Conservation (phyloP, 257 asterid species). For the Solanum ossicruentum region DNA sequence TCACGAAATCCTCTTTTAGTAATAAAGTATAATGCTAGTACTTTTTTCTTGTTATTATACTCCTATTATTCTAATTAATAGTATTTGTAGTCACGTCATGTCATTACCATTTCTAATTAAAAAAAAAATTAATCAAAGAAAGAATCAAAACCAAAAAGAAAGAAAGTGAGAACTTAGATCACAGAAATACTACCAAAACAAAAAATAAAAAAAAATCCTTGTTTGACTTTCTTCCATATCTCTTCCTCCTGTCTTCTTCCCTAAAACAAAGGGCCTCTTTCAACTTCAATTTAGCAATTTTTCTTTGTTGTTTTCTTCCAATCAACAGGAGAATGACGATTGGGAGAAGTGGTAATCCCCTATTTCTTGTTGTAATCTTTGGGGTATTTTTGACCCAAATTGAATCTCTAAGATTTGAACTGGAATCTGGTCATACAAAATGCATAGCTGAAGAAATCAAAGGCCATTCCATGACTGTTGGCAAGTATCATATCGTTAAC, state of each 20-base stretch:
- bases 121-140: not conserved
- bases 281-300: not conserved
- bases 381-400: constrained; percentile 29
- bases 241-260: not conserved
- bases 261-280: not conserved
- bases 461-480: constrained; percentile 82
- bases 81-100: not conserved
- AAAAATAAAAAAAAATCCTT: not conserved
- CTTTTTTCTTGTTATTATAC: too few relatives aligned
- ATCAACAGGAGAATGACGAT: not conserved
- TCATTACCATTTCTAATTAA: not conserved
- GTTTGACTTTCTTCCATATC: not conserved
- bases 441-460: constrained; percentile 92
- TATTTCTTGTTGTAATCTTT: constrained; percentile 17
- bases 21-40: too few relatives aligned
- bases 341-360: not conserved
- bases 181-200: not conserved
- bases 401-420: constrained; percentile 74
- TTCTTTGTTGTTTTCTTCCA: not conserved
- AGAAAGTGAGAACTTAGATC: not conserved
- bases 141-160: not conserved
- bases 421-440: constrained; percentile 75
- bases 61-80: not conserved
- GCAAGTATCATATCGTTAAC: constrained; percentile 71
- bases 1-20: too few relatives aligned